Base-by-base conservation (phyloP, 331 rosid species). In the Stylosanthes scabra region DNA sequence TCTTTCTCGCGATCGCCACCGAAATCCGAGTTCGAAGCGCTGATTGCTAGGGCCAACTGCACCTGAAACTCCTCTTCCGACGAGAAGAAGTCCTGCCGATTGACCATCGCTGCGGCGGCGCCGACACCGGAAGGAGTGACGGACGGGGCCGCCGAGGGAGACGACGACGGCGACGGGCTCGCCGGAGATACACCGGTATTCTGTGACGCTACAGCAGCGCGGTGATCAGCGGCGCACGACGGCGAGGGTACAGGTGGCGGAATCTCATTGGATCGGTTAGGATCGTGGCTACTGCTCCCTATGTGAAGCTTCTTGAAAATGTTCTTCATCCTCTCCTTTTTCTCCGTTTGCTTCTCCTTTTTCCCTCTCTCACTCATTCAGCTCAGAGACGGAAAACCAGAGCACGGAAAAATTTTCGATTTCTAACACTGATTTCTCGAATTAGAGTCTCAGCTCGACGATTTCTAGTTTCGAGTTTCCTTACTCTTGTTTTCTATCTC, bases 291-390 rank as follows among this genome's bases (percentile, higher is more conserved):
- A 84, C 84, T 86, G 82, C 90, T 83, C 11, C 97, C 99, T 66
- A 85, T 84, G 49, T 91, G 97, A 86, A 91, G 96, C 90, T 91
- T 95, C 96, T 95, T 95, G 92, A 95, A 95, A 89, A 95, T 91
- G 92, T 88, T 87, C 75, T 87, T 95, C 99, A 95, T 95, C 72
- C 78, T 78, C 74, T 77, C 68, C 40, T 41, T 61, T 40, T 78
- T 57, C 59, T 62, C 80, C 2, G 70, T 59, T 46, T 47, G 80
- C 27, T 72, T 82, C 20, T 68, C 47, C 46, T 61, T 70, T 74
- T 50, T 81, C 59, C 59, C 82, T 55, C 73, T 72, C 51, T 75
- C 79, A 66, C 74, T 54, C 84, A 83, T 65, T 14, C 59, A 10
- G 49, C 27, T 66, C 71, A 15, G 50, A 12, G n/a, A 25, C 39